These are phyloP conservation scores for Hsuehochloa calcarea DNA, from an alignment of 176 grass and related monocot genomes.

Conservation along the genomic window DNA sequence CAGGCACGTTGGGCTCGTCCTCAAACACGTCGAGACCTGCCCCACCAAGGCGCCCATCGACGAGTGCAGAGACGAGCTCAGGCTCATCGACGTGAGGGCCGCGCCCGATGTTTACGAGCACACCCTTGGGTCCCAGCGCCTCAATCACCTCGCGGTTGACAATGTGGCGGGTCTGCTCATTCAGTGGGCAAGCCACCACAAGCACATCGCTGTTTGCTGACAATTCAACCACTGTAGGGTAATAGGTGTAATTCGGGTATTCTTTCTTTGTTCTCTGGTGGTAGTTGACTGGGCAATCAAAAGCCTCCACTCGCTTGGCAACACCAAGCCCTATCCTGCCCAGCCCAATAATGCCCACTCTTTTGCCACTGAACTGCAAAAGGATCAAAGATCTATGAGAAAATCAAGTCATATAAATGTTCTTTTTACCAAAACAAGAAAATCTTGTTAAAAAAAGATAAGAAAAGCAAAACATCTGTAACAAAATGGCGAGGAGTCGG, in stretches of 20 bases:
- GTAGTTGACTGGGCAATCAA: constrained; percentile 75
- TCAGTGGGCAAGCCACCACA: constrained; percentile 70
- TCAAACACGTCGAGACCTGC: constrained; percentile 88
- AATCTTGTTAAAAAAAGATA: background rate
- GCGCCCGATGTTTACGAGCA: constrained; percentile 80
- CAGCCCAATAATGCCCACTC: constrained; percentile 86
- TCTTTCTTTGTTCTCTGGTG: constrained; percentile 59
- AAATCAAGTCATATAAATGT: background rate
- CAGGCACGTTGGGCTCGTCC: constrained; percentile 65
- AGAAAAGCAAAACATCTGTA: background rate
- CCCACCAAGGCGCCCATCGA: constrained; percentile 62
- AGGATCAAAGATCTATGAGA: background rate
- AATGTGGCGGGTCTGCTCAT: constrained; percentile 65
- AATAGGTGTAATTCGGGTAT: constrained; percentile 63
- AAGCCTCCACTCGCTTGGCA: constrained; percentile 66
- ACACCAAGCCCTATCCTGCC: constrained; percentile 74
- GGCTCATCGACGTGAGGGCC: constrained; percentile 83
- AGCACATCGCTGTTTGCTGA: constrained; percentile 75
- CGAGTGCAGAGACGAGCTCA: constrained; percentile 65
- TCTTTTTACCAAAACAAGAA: background rate
- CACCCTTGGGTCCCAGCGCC: constrained; percentile 60
- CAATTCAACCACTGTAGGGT: constrained; percentile 45
- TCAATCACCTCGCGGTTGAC: constrained; percentile 83
- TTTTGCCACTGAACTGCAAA: constrained; percentile 89
- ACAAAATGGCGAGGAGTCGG: background rate